phyloP scores from a whole-genome alignment of 352 stramenopile genomes.

The Globisporangium viniferum region DNA sequence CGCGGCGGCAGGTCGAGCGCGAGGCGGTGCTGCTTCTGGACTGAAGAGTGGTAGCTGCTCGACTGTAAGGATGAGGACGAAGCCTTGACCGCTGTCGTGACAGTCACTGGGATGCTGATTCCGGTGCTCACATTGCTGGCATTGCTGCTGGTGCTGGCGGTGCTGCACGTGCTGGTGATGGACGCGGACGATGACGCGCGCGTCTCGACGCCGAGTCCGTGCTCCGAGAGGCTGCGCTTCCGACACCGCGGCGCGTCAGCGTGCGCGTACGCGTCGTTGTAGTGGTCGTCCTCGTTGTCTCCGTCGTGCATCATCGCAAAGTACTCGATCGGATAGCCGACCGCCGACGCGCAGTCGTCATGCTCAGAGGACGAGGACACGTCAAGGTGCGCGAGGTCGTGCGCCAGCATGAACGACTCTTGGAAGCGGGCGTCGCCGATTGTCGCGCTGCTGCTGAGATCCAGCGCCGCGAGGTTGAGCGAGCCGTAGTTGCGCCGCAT shows the following conservation, averaged over 20 bases:
- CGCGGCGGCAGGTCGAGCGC: conserved; percentile 20
- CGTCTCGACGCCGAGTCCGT: conserved; percentile 22
- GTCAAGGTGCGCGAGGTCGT: conserved; percentile 23
- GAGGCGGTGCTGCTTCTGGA: conserved; percentile 16
- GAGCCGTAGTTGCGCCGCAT: conserved; percentile 62
- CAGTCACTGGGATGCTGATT: conserved; percentile 12
- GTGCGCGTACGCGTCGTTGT: conserved; percentile 24
- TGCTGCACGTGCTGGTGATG: conserved; percentile 10
- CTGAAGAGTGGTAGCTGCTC: conserved; percentile 2
- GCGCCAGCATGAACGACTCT: conserved; percentile 27
- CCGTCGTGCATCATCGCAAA: conserved; percentile 1
- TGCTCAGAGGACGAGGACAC: conserved; percentile 6
- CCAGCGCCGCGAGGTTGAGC: conserved; percentile 46
- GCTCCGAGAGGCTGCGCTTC: conserved; percentile 18
- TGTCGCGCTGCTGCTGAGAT: conserved; percentile 25
- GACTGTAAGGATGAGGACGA: not conserved
- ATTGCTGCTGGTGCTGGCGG: not conserved
- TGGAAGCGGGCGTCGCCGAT: conserved; percentile 21
- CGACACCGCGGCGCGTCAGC: conserved; percentile 27
- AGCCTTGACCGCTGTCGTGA: conserved; percentile 3
- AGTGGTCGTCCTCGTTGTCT: not conserved
- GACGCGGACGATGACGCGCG: conserved; percentile 10
- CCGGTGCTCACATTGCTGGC: conserved; percentile 9
- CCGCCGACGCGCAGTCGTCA: conserved; percentile 34
- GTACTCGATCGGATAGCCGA: conserved; percentile 22